Evolutionary conservation across 345 rosid species (phyloP), one percentile per base, ranked within the genome.

Genomic region (Litchi chinensis): DNA sequence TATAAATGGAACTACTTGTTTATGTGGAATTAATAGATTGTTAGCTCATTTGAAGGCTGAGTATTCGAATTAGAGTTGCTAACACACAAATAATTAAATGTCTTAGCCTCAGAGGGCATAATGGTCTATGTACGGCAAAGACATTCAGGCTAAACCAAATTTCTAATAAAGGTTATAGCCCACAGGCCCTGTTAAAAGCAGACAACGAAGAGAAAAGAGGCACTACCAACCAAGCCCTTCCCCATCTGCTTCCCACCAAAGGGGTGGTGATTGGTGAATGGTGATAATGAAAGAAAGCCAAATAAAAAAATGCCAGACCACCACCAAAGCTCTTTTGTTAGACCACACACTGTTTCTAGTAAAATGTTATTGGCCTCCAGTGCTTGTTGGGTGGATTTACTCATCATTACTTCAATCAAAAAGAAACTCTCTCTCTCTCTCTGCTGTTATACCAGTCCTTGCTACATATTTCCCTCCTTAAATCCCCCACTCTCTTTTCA

Each of bases 351-450:
- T 83, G 77, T 85, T 85, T 82, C 52, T 70, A 79, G 87, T 80
- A 82, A 86, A 65, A 74, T 79, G 46, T 72, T 7, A 76, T 65
- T 87, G 86, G 83, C 70, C 46, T 79, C 71, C 26, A 65, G 48
- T 76, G 79, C 75, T 76, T 66, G 54, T 76, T 75, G 76, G 89
- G 90, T 87, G 88, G 90, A 77, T 82, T 84, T 76, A 40, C 72
- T 89, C 91, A 93, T 93, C 86, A 91, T 93, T 83, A 77, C 93
- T 70, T 75, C 89, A 86, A 88, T 89, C 85, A 88, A 86, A 85
- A 83, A 79, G 76, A 75, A 5, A 16, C 5, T 18, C 57, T 22
- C 54, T 56, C 64, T 41, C 41, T 52, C 77, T 39, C 77, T 43
- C 60, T 32, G 37, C 1, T 32, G 37, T 32, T 32, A 32, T 50